Conservation (phyloP, 148 eudicot species). For the Rhododendron ferrugineum region DNA sequence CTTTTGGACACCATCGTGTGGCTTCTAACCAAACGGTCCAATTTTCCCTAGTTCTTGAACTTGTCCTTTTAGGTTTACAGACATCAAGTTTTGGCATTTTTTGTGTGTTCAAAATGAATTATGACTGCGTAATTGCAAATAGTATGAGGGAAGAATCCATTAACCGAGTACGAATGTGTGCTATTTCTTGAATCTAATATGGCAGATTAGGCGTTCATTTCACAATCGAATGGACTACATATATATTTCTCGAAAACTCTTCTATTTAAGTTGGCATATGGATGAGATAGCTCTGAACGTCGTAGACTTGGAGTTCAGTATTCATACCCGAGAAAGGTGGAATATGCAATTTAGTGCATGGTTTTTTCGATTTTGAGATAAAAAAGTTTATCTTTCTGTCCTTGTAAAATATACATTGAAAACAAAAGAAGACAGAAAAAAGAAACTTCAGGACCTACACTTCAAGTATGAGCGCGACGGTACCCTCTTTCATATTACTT, state of each 20-base stretch:
- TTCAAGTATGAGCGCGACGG: background rate
- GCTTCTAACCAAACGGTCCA: background rate
- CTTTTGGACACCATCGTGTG: background rate
- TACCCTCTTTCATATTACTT: background rate
- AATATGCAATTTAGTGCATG: background rate
- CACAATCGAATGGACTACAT: background rate
- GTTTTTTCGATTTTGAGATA: background rate
- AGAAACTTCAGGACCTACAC: background rate
- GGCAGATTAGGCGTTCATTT: background rate
- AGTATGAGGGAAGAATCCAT: background rate
- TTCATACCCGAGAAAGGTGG: background rate
- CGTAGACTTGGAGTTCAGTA: background rate
- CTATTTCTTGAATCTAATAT: background rate
- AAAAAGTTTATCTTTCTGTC: background rate
- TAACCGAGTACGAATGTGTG: background rate
- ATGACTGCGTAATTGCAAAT: background rate
- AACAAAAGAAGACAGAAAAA: background rate
- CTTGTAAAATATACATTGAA: background rate
- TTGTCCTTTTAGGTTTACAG: background rate
- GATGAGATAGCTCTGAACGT: background rate
- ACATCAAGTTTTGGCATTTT: background rate
- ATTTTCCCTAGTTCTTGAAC: background rate
- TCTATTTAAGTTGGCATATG: background rate
- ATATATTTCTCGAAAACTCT: background rate
- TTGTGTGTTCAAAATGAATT: background rate